These are phyloP conservation scores for Colletotrichum abscissum DNA, from an alignment of 2,329 filamentous ascomycete species.

Conservation along the genomic window DNA sequence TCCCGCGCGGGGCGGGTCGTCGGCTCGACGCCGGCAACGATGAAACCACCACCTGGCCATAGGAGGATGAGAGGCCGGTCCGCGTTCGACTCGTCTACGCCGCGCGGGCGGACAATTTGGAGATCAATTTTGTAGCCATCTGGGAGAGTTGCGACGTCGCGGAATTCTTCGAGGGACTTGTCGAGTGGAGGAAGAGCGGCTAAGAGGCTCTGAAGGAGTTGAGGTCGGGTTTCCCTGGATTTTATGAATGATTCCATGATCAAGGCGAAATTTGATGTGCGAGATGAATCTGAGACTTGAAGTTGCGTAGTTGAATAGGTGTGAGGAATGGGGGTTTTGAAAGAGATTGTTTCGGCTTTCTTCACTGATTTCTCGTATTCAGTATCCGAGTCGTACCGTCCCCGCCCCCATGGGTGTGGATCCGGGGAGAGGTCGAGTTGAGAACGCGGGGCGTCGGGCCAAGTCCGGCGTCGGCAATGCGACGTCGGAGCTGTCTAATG, in stretches of 20 bases:
- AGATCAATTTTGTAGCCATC: conserved; percentile 27
- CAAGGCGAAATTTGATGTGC: not conserved
- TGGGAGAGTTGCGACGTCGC: conserved; percentile 13
- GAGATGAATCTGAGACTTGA: not conserved
- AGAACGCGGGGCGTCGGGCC: conserved; percentile 6
- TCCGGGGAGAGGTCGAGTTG: not conserved
- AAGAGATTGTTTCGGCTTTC: too few species aligned
- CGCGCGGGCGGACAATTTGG: conserved; percentile 19
- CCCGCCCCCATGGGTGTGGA: conserved; percentile 1
- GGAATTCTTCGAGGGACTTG: conserved; percentile 25
- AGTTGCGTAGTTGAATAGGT: not conserved
- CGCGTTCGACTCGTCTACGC: not conserved
- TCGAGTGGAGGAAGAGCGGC: conserved; percentile 20
- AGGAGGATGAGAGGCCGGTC: conserved; percentile 22
- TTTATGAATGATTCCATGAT: conserved; percentile 16
- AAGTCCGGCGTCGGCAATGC: not conserved
- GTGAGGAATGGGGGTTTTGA: not conserved
- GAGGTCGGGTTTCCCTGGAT: conserved; percentile 6
- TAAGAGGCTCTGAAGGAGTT: conserved; percentile 17
- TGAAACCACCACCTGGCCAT: conserved; percentile 10
- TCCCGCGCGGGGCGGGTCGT: conserved; percentile 18
- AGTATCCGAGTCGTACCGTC: not conserved
- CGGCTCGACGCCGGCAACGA: conserved; percentile 28
- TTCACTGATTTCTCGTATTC: not conserved
- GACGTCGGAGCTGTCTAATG: not conserved